Base-by-base conservation (phyloP, 2,329 filamentous ascomycete species). In the Ophiostoma ips region DNA sequence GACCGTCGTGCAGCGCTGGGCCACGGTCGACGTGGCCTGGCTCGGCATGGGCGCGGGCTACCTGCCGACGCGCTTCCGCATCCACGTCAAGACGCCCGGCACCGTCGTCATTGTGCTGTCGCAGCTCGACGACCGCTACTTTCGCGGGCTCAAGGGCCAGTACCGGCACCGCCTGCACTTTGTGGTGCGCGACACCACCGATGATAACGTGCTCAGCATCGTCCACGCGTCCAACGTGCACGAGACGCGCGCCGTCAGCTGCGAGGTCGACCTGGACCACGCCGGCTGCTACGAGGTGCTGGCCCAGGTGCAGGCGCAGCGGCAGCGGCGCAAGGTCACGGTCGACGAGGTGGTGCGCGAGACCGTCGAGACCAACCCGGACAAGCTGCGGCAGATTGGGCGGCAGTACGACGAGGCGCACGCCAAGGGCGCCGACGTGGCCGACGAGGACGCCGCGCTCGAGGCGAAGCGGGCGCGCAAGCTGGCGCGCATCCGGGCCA, bases 261-360 rank as follows among this genome's bases (percentile, higher is more conserved):
- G 78, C n/a, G 84, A 87, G 58, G 68, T 86, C n/a, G 69, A 79
- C 35, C 74, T 87, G 2, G n/a, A 37, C 1, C 77, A 84, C 31
- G 71, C 81, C 0, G 83, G 83, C 6, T 73, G 68, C 15, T 87
- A 87, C 63, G 76, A 76, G 40, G 75, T 87, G 0, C 66, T 86
- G 9, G 76, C 84, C 58, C 85, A 83, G 60, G 73, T 87, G 56
- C 79, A 76, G 5, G 80, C 82, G 0, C 58, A 59, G 28, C 59
- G 66, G 12, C 68, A 70, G 9, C 64, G 70, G 8, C 60, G 63
- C 3, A 59, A 63, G 2, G 65, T 68, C 1, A 72, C 75, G 0
- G 72, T 79, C 0, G 77, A 82, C 53, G 72, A 82, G 31, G 71
- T 79, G 0, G 75, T 86, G 36, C 71, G 70, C 15, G 66, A 67